Evolutionary conservation across 2,329 filamentous ascomycete species (phyloP), one percentile per base, ranked within the genome.

Genomic region (Nigrospora sphaerica): DNA sequence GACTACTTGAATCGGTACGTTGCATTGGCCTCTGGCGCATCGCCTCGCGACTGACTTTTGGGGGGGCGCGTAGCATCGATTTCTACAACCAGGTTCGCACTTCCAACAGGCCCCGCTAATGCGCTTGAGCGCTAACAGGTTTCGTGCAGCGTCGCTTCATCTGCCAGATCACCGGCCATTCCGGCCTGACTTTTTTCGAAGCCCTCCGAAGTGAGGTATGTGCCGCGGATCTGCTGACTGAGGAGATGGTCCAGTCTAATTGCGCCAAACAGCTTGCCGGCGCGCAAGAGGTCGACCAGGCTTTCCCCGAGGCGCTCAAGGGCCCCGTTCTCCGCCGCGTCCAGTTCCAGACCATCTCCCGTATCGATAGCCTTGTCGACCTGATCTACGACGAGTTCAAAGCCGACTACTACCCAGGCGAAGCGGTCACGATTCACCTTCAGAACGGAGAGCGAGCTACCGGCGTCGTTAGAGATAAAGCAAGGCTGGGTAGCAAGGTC

Each of bases 161-260:
- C 50, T 95, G 95, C 67, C 88, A 95, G 63, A 95, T 97, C 54
- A 95, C 90, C 12, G 93, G 93, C 45, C 92, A 95, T 64, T 95
- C 90, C 31, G 86, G 86, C 45, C 74, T 96, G 54, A 92, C 82
- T 4, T 98, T 95, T 66, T 96, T 96, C 60, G 89, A 95, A 55
- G 93, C 93, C 23, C 78, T 92, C 31, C 83, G 88, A 66, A 95
- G 89, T 69, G 90, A 96, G 80, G 89, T 95, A 77, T 10, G 23
- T 28, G 23, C 23, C 23, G 23, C 23, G 10, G 23, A 28, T 28
- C 23, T 28, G 23, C 23, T 28, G 10, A 54, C 83, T 72, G 12
- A 41, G 16, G 7, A 14, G 19, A 18, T 23, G 36, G 42, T 17
- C 42, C 38, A 35, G 40, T 53, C 58, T 62, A 58, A 61, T 44